Conservation (phyloP, 1,139 yeast species). For the Arxiozyma bovina region DNA sequence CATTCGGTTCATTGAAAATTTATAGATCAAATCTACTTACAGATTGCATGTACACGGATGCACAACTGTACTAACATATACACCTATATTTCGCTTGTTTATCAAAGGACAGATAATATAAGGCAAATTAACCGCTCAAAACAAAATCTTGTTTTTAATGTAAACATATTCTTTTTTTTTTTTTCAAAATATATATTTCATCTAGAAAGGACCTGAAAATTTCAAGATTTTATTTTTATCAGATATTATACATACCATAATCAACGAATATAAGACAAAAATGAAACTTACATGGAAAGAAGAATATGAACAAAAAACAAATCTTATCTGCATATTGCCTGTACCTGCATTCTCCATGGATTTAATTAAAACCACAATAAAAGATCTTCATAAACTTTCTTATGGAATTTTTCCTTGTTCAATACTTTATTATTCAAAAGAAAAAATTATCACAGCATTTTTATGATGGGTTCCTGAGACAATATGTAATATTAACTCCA, state of each 20-base stretch:
- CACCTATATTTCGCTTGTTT: background rate
- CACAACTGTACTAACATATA: too few species aligned
- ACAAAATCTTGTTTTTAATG: background rate
- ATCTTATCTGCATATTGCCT: background rate
- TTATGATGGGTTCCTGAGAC: background rate
- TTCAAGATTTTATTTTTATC: background rate
- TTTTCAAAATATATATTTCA: background rate
- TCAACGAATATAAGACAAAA: background rate
- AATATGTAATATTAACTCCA: too few species aligned
- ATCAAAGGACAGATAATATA: background rate
- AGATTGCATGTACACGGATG: too few species aligned
- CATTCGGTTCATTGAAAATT: background rate
- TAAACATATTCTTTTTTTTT: too few species aligned
- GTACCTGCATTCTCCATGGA: too few species aligned
- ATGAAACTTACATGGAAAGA: background rate
- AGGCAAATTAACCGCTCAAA: background rate
- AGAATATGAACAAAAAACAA: too few species aligned
- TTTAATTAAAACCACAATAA: too few species aligned
- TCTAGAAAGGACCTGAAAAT: background rate
- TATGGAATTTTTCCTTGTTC: background rate
- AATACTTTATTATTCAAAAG: too few species aligned
- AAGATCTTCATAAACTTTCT: background rate
- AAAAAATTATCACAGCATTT: too few species aligned
- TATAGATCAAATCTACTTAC: background rate
- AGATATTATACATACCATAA: too few species aligned